Conservation (phyloP, 805 yeast species). For the Candida yuanshanica region DNA sequence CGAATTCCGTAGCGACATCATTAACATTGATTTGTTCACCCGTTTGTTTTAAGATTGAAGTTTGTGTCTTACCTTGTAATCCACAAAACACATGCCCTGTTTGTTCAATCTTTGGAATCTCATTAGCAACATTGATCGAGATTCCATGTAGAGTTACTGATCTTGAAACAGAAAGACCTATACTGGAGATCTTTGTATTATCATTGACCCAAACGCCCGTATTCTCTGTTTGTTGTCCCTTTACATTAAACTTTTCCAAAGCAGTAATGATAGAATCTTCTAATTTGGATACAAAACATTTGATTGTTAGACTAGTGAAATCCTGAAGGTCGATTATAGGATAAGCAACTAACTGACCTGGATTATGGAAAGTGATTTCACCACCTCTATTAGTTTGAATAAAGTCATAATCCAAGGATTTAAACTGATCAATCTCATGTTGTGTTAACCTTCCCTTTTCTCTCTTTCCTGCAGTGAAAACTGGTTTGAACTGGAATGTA, state of each 20-base stretch:
- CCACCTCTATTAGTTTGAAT: constrained; percentile 91
- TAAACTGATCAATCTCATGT: constrained; percentile 21
- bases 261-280: constrained; percentile 51
- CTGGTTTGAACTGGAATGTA: constrained; percentile 80
- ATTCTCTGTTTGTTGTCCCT: constrained; percentile 47
- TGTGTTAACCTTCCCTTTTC: constrained; percentile 48
- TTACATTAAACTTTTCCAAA: constrained; percentile 35
- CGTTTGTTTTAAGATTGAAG: constrained; percentile 36
- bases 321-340: constrained; percentile 66
- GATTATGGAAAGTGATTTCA: constrained; percentile 93
- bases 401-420: constrained; percentile 46
- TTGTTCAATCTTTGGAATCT: constrained; percentile 61
- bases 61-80: constrained; percentile 53
- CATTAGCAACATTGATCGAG: constrained; percentile 73
- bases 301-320: constrained; percentile 50
- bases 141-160: constrained; percentile 87
- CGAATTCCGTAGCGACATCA: constrained; percentile 41
- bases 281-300: constrained; percentile 61
- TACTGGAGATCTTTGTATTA: constrained; percentile 68
- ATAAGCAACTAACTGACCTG: constrained; percentile 88
- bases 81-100: constrained; percentile 79
- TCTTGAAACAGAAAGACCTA: constrained; percentile 83
- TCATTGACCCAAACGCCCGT: constrained; percentile 85
- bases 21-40: constrained; percentile 19
- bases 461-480: constrained; percentile 89